phyloP scores from a whole-genome alignment of 2,329 filamentous ascomycete species.

The Rhynchosporium graminicola region DNA sequence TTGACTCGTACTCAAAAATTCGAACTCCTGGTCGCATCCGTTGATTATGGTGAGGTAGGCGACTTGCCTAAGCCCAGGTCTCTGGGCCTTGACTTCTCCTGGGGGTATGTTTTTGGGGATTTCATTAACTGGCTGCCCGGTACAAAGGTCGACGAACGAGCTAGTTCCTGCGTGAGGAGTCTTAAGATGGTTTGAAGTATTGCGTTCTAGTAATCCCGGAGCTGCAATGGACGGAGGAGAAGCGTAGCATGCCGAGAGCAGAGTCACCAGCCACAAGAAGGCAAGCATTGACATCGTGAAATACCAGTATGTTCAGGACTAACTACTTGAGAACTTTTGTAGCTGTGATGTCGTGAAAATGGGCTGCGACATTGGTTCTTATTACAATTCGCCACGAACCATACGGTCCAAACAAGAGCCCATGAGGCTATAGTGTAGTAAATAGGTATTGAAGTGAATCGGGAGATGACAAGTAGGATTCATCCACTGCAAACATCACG shows the following conservation, averaged over 20 bases:
- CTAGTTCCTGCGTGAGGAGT: background rate
- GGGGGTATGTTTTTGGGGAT: constrained; percentile 7
- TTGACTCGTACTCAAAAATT: background rate
- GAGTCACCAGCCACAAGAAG: background rate
- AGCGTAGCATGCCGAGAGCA: background rate
- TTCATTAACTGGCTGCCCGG: background rate
- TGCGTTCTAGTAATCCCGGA: background rate
- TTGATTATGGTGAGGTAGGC: constrained; percentile 10
- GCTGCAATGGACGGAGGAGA: background rate
- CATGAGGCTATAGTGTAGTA: background rate
- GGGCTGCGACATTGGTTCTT: background rate
- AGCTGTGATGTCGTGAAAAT: no score
- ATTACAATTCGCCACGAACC: background rate
- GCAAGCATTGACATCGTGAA: background rate
- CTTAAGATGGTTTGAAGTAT: background rate
- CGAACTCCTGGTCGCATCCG: constrained; percentile 8
- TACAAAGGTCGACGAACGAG: background rate
- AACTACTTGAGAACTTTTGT: background rate
- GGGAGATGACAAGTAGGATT: background rate
- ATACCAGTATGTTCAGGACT: background rate
- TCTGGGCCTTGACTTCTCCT: constrained; percentile 2
- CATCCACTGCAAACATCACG: background rate
- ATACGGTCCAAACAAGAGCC: background rate
- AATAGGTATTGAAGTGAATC: background rate
- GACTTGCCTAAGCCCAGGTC: background rate